Conservation (phyloP, 805 yeast species). For the Jamesozyma lodderae region DNA sequence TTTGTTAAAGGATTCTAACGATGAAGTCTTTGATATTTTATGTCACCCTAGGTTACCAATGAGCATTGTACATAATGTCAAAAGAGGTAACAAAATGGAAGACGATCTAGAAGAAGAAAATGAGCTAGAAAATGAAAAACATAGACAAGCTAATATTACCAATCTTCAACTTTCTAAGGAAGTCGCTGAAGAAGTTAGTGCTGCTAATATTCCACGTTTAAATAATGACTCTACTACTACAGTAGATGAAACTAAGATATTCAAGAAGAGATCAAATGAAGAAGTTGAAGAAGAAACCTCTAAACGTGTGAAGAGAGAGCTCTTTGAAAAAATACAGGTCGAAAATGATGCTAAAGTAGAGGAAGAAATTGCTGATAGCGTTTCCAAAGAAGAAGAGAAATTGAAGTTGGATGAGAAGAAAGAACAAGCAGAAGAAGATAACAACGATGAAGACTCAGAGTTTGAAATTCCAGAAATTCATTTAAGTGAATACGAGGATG, state of each 20-base stretch:
- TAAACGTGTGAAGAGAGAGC: constrained; percentile 3
- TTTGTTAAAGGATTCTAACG: constrained; percentile 37
- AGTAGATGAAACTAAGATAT: constrained; percentile 8
- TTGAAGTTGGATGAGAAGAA: constrained; percentile 1
- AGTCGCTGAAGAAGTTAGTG: neutral
- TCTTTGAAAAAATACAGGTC: constrained; percentile 1
- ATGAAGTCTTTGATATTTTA: constrained; percentile 48
- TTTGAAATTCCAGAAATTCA: constrained; percentile 26
- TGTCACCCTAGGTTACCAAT: constrained; percentile 72
- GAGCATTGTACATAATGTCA: constrained; percentile 23
- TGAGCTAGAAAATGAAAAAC: constrained; percentile 1
- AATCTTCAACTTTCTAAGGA: neutral
- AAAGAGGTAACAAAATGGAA: constrained; percentile 8
- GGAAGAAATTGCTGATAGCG: constrained; percentile 5
- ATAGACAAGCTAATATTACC: neutral
- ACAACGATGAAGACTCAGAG: constrained; percentile 23
- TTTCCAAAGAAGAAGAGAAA: constrained; percentile 6
- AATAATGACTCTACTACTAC: neutral
- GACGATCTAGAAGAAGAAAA: constrained; percentile 7
- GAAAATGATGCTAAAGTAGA: constrained; percentile 7
- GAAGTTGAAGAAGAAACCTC: constrained; percentile 1
- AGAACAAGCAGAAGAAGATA: constrained; percentile 9
- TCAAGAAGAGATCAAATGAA: constrained; percentile 8
- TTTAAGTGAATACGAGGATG: constrained; percentile 15
- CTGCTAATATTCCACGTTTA: neutral